Evolutionary conservation across 1,139 yeast species (phyloP).

Genomic region (Torulaspora pretoriensis): DNA sequence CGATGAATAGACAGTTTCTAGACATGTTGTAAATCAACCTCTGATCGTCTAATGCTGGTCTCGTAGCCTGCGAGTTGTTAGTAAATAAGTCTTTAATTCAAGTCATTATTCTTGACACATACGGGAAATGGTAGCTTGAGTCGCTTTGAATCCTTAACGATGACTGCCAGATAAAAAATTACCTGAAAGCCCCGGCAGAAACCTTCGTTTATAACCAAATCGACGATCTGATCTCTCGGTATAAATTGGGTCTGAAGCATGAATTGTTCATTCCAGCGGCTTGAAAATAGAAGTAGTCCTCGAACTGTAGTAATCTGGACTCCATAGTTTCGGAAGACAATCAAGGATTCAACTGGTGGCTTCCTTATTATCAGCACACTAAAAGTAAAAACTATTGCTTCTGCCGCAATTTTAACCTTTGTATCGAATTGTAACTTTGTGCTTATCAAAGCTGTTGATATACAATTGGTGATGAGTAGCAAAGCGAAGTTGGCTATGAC

Average conservation of each 20-base stretch:
- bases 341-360: constrained; percentile 29
- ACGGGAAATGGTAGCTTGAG: constrained; percentile 40
- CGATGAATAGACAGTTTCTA: constrained; percentile 22
- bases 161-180: constrained; percentile 54
- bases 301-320: constrained; percentile 29
- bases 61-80: constrained; percentile 21
- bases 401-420: not conserved
- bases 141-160: constrained; percentile 39
- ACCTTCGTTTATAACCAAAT: constrained; percentile 65
- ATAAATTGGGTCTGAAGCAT: constrained; percentile 40
- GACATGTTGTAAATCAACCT: constrained; percentile 19
- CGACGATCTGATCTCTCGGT: constrained; percentile 51
- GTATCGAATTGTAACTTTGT: not conserved
- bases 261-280: constrained; percentile 9
- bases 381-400: not conserved
- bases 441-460: not conserved
- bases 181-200: constrained; percentile 56
- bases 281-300: constrained; percentile 28
- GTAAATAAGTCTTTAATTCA: constrained; percentile 15
- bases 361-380: constrained; percentile 16
- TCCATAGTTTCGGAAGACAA: constrained; percentile 34
- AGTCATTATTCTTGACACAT: constrained; percentile 17
- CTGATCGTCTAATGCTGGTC: constrained; percentile 21
- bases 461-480: constrained; percentile 1
- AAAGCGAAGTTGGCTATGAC: constrained; percentile 1